Base-by-base conservation (phyloP, 495 filamentous ascomycete species). In the Daldinia grandis region DNA sequence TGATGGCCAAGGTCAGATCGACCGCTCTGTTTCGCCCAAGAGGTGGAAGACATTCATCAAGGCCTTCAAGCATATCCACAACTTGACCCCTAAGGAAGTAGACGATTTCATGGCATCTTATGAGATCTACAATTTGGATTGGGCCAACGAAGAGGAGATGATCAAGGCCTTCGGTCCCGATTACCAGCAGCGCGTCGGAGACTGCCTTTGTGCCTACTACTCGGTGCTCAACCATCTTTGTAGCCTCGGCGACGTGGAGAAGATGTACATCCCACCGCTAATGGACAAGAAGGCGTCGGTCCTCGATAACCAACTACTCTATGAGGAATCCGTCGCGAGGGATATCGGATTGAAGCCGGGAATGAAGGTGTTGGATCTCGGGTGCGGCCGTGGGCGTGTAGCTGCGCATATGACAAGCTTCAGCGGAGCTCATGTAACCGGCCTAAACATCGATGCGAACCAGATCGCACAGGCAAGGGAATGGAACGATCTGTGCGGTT, bases 61-160 rank as follows among this genome's bases (percentile, higher is more conserved):
- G 55, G 80, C 87, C 17, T 88, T 87, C 78, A 84, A 85, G 58
- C 85, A 87, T 68, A 81, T 90, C 31, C 78, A 80, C 62, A 80
- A 87, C 74, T 78, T 90, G 42, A 89, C 81, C 4, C 85, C 84
- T 14, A 81, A 87, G 74, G 78, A 90, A 71, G 86, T 89, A 10
- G 86, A 88, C 64, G 85, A 87, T 69, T 90, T 88, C 78, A 89
- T 90, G 87, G 84, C 85, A 6, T 90, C 87, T 10, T 90, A 90
- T 69, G 81, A 88, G 72, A 89, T 90, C 69, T 89, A 90, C 79
- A 88, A 88, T 72, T 80, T 89, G 7, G 87, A 90, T 74, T 90
- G 87, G 87, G 83, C 81, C 44, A 80, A 90, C 71, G 84, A 87
- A 69, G 76, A 82, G 49, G 79, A 85, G 63, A 89, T 90, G 87